Base-by-base conservation (phyloP, 2,329 filamentous ascomycete genomes). In the Esteya vermicola region DNA sequence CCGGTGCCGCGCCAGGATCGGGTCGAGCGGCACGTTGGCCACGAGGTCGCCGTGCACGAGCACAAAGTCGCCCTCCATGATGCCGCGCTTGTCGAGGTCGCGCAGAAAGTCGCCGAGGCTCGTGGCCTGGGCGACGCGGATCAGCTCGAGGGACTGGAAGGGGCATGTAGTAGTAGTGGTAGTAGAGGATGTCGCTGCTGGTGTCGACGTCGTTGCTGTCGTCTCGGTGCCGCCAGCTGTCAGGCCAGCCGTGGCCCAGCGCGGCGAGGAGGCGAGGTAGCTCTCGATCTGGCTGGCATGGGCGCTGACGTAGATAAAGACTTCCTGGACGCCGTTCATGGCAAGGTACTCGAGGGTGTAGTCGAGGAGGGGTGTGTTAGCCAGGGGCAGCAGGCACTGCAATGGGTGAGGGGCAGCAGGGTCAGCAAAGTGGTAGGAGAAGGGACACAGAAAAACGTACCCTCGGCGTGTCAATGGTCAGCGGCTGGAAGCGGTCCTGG, bases 331-430 rank as follows among this genome's bases (percentile, higher is more conserved):
- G 43, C 88, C 86, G 43, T 91, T 86, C 70, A 89, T 89, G 48
- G 86, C 86, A 1, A 98, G 77, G 53, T 94, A 96, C 55, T 96
- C 88, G 52, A 96, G 78, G 4, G 89, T 96, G 58, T 98, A 96
- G 60, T 98, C 91, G 62, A 98, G 93, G 47, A 98, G 68, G 27
- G 91, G 89, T 2, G 81, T 88, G 58, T 96, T 96, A 44, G 85
- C 91, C 44, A 98, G 71, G 10, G 89, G 86, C 7, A 98, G 70
- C 25, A 98, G 79, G 65, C 91, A 96, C 84, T 93, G 52, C 10
- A n/a, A n/a, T 23, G 36, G 16, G 22, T 13, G 5, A 30, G 16
- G 10, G 18, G 32, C 16, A 22, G 22, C 22, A 9, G 7, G 14
- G 28, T 26, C 14, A 33, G n/a, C 6, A 31, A 23, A 21, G 4